Base-by-base conservation (phyloP, 2,329 filamentous ascomycete genomes). In the Talaromyces sp. region DNA sequence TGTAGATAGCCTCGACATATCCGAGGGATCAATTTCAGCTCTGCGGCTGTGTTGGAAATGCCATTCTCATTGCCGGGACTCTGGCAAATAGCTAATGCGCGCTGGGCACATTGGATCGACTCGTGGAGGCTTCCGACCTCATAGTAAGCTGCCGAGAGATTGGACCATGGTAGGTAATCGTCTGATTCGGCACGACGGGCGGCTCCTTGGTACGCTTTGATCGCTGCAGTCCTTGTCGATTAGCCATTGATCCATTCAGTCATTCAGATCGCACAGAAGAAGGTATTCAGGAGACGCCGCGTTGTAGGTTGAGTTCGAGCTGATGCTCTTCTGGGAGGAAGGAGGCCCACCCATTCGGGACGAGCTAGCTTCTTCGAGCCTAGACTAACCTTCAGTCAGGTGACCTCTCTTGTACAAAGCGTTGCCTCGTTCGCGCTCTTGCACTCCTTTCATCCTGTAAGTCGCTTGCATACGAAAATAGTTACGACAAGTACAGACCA, bases 111-210 rank as follows among this genome's bases (percentile, higher is more conserved):
- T 40, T 55, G 23, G 12, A 56, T 37, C 31, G 59, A 46, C 16
- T 61, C 37, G 21, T 46, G 21, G 23, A 62, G 42, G 42, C 62
- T 59, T 7, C 63, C 63, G 35, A 42, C 39, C 60, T 64, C 63
- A 39, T 62, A 64, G 46, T 64, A 62, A 9, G 63, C 63, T 3
- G 63, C 63, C 14, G 63, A 64, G 48, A 64, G 63, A 28, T 64
- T 64, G 35, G 63, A 64, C 63, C 63, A 64, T 21, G 63, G 63
- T 9, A 64, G 60, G 23, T 57, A 57, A 37, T 64, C 63, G 63
- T 64, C 60, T 5, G 50, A 25, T 2, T n/a, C 40, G 28, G 63
- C 63, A 21, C 25, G 55, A 33, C 25, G 55, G 40, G 63, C 55
- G 35, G 63, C 63, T 40, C 60, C 46, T 40, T 62, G 60, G 56